Conservation (phyloP, 176 grass and related monocot genomes). For the Musa schizocarpa region DNA sequence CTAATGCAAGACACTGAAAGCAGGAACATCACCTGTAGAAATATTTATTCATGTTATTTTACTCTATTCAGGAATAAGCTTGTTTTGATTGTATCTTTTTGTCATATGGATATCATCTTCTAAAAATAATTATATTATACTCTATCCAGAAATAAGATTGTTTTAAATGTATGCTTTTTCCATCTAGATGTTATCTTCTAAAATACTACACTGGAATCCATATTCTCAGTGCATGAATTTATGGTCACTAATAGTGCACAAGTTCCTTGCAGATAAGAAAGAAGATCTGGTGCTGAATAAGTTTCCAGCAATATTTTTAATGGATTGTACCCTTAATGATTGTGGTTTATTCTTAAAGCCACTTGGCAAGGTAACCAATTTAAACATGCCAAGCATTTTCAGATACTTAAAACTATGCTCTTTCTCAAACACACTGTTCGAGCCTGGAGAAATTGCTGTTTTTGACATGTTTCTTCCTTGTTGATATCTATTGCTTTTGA, state of each 20-base stretch:
- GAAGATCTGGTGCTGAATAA: constrained; percentile 35
- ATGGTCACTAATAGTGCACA: not conserved
- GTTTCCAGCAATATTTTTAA: constrained; percentile 61
- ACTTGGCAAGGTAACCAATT: constrained; percentile 45
- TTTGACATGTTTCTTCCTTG: not conserved
- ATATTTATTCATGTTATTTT: constrained; percentile 2
- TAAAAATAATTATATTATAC: not conserved
- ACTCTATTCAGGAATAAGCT: not conserved
- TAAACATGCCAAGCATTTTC: not conserved
- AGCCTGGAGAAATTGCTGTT: not conserved
- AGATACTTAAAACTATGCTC: not conserved
- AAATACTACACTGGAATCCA: not conserved
- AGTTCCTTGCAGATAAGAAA: constrained; percentile 40
- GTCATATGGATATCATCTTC: not conserved
- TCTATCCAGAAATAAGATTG: not conserved
- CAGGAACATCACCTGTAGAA: not conserved
- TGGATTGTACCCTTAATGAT: constrained; percentile 79
- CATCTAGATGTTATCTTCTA: not conserved
- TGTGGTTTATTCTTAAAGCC: constrained; percentile 54
- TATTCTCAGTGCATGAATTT: constrained; percentile 16
- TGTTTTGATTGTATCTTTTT: not conserved
- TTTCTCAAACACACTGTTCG: not conserved
- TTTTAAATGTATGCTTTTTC: not conserved
- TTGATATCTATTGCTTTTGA: not conserved
- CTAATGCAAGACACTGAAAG: no score